Evolutionary conservation across 75 land plant genomes (phyloP).

Genomic region (Sequoia sempervirens): DNA sequence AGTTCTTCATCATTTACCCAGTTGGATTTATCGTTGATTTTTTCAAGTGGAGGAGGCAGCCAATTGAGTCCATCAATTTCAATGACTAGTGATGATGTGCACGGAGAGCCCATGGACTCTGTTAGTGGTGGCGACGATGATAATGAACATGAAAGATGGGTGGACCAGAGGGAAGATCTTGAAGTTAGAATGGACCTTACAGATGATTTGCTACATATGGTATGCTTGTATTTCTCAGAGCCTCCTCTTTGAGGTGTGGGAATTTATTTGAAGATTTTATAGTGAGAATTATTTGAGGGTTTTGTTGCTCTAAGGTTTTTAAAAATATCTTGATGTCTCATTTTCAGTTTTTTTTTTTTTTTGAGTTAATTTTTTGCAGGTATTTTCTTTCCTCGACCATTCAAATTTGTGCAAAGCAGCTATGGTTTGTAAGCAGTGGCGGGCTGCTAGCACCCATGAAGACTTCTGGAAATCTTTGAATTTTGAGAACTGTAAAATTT

Average conservation of each 20-base stretch:
- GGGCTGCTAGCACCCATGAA: slow-evolving; percentile 83
- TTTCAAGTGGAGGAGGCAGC: neutral
- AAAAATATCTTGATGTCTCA: neutral
- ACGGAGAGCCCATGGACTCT: slow-evolving; percentile 7
- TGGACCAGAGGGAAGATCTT: slow-evolving; percentile 18
- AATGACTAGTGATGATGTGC: neutral
- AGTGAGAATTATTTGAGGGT: neutral
- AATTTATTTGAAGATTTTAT: slow-evolving; percentile 6
- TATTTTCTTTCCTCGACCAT: slow-evolving; percentile 85
- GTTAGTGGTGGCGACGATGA: slow-evolving; percentile 12
- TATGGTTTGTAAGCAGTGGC: slow-evolving; percentile 88
- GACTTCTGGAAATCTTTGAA: slow-evolving; percentile 95
- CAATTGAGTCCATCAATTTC: neutral
- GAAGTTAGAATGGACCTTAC: slow-evolving; percentile 78
- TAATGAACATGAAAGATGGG: slow-evolving; percentile 11
- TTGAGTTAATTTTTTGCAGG: slow-evolving; percentile 29
- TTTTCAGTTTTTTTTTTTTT: neutral
- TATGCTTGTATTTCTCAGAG: slow-evolving; percentile 14
- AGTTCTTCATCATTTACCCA: neutral
- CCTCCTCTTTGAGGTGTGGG: slow-evolving; percentile 3
- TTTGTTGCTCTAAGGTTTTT: neutral
- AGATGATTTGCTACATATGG: slow-evolving; percentile 94
- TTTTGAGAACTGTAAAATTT: slow-evolving; percentile 63
- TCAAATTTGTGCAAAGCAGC: slow-evolving; percentile 76
- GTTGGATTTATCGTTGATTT: neutral